Evolutionary conservation across 2,329 filamentous ascomycete genomes (phyloP).

Genomic region (Fusarium begoniae): DNA sequence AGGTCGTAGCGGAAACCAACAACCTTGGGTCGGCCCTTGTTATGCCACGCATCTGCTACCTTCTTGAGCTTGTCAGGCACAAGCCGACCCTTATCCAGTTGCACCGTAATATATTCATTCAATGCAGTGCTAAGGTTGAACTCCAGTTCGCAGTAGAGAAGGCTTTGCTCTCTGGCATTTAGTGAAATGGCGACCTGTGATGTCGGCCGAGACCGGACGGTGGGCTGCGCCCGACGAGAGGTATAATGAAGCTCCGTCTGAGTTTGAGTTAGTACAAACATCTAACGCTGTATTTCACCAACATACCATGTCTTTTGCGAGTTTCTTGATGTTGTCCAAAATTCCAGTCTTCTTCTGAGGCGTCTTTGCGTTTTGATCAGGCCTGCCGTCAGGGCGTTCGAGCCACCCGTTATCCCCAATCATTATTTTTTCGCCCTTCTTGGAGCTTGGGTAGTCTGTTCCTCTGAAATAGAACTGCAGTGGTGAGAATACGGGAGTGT

Average conservation of each 20-base stretch:
- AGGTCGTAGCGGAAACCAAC: slow-evolving; percentile 67
- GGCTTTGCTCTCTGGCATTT: slow-evolving; percentile 64
- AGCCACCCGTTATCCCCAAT: slow-evolving; percentile 67
- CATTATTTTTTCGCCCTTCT: slow-evolving; percentile 59
- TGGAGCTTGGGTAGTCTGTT: slow-evolving; percentile 49
- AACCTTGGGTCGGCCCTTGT: slow-evolving; percentile 63
- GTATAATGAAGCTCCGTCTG: slow-evolving; percentile 51
- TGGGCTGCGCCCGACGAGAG: slow-evolving; percentile 45
- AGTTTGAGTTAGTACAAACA: slow-evolving; percentile 13
- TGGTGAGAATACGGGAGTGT: slow-evolving; percentile 52
- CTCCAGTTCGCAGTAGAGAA: slow-evolving; percentile 68
- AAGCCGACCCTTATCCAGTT: slow-evolving; percentile 65
- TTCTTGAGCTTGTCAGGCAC: slow-evolving; percentile 61
- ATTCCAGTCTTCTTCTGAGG: slow-evolving; percentile 53
- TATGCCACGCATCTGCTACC: slow-evolving; percentile 61
- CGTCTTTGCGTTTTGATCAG: slow-evolving; percentile 39
- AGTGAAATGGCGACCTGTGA: slow-evolving; percentile 59
- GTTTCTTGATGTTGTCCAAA: slow-evolving; percentile 59
- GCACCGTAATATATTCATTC: slow-evolving; percentile 61
- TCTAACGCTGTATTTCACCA: background rate
- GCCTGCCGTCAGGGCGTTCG: slow-evolving; percentile 51
- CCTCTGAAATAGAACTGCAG: slow-evolving; percentile 55
- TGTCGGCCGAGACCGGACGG: slow-evolving; percentile 41
- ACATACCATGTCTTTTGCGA: slow-evolving; percentile 64
- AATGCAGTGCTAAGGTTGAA: slow-evolving; percentile 62